phyloP scores from a whole-genome alignment of 495 filamentous ascomycete genomes.

The Penicillium robsamsonii region DNA sequence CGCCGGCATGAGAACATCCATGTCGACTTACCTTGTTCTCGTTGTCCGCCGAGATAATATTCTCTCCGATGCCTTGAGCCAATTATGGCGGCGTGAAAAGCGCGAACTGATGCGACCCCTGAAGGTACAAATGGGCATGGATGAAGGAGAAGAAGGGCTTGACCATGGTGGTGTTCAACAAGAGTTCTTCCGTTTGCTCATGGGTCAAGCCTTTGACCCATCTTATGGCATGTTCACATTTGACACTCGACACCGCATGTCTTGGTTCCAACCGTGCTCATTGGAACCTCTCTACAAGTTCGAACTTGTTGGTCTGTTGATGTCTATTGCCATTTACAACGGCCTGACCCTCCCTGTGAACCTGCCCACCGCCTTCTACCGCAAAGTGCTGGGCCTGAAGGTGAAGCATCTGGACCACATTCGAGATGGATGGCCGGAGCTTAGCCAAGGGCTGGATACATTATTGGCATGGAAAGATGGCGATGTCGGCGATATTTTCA shows the following conservation, averaged over 20 bases:
- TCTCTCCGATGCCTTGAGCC: slow-evolving; percentile 76
- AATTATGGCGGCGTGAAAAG: slow-evolving; percentile 81
- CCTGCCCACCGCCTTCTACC: slow-evolving; percentile 81
- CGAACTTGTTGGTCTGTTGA: slow-evolving; percentile 81
- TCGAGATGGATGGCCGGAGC: slow-evolving; percentile 81
- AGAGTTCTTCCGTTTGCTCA: slow-evolving; percentile 85
- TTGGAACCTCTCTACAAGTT: slow-evolving; percentile 83
- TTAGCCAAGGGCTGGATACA: slow-evolving; percentile 66
- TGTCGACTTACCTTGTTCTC: slow-evolving; percentile 71
- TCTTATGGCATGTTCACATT: slow-evolving; percentile 75
- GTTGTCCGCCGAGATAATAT: slow-evolving; percentile 69
- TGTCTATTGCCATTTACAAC: slow-evolving; percentile 92
- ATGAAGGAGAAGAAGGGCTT: slow-evolving; percentile 79
- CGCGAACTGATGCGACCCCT: slow-evolving; percentile 80
- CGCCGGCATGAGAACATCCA: slow-evolving; percentile 61
- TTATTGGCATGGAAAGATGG: slow-evolving; percentile 77
- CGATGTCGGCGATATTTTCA: slow-evolving; percentile 75
- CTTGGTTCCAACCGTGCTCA: slow-evolving; percentile 83
- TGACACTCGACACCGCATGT: slow-evolving; percentile 68
- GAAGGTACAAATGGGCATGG: slow-evolving; percentile 80
- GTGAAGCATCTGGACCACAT: slow-evolving; percentile 72
- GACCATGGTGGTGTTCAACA: slow-evolving; percentile 94
- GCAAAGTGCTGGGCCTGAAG: slow-evolving; percentile 64
- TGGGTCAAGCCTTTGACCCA: slow-evolving; percentile 73
- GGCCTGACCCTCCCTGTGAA: slow-evolving; percentile 85